phyloP scores from a whole-genome alignment of 768 basidiomycete genomes.

The Rickenella mellea region DNA sequence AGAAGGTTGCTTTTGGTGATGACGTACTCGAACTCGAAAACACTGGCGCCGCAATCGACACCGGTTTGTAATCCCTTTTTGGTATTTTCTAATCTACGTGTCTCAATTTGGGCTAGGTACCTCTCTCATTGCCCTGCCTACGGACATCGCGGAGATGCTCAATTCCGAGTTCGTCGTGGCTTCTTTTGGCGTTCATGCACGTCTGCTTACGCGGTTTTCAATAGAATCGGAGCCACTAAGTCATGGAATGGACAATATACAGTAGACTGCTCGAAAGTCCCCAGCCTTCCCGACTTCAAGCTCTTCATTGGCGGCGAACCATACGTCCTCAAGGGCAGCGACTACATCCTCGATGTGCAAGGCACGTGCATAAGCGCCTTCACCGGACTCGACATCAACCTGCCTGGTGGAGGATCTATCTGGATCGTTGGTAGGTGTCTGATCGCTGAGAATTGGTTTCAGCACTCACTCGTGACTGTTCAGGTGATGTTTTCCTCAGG shows the following conservation, averaged over 20 bases:
- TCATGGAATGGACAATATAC: slow-evolving; percentile 96
- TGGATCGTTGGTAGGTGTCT: slow-evolving; percentile 75
- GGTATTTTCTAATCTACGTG: background rate
- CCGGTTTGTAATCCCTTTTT: slow-evolving; percentile 35
- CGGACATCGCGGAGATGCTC: slow-evolving; percentile 95
- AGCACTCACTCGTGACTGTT: slow-evolving; percentile 3
- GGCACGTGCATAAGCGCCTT: slow-evolving; percentile 94
- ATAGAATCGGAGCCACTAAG: slow-evolving; percentile 83
- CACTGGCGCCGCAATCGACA: slow-evolving; percentile 91
- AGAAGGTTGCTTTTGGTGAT: slow-evolving; percentile 75
- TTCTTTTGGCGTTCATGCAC: background rate
- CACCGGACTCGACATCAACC: slow-evolving; percentile 82
- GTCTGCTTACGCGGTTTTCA: background rate
- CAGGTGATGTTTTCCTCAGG: slow-evolving; percentile 86
- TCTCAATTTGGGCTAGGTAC: slow-evolving; percentile 45
- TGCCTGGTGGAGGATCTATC: slow-evolving; percentile 59
- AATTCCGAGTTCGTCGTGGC: slow-evolving; percentile 52
- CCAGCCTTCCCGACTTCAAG: slow-evolving; percentile 73
- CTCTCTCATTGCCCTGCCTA: slow-evolving; percentile 86
- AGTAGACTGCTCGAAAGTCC: slow-evolving; percentile 79
- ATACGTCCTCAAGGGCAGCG: slow-evolving; percentile 70
- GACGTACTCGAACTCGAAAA: slow-evolving; percentile 86
- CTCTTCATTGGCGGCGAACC: slow-evolving; percentile 77
- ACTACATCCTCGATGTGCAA: slow-evolving; percentile 86
- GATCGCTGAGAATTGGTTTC: background rate